Evolutionary conservation across 2,329 filamentous ascomycete genomes (phyloP), one percentile per base, ranked within the genome.

Genomic region (Mollisiaceae sp.): DNA sequence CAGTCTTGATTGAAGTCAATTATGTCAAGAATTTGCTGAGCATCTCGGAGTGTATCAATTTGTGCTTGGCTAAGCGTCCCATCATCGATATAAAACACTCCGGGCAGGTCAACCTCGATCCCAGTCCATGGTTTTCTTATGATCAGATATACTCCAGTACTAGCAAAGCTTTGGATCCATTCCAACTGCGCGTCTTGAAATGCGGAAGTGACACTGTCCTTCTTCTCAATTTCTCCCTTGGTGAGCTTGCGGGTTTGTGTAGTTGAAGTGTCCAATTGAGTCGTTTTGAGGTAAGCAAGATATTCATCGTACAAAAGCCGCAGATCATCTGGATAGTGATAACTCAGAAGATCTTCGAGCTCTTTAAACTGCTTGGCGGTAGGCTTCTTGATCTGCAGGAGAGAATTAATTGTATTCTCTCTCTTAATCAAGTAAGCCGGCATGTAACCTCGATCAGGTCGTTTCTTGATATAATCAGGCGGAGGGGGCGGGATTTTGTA

Each of bases 1-100:
- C 45, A n/a, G 0, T 18, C 4, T 43, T 35, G 14, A 36, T 41
- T 41, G 56, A 9, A 32, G 9, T 15, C 14, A 22, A 57, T 15
- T 4, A 24, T 36, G 22, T 55, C 18, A 45, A 68, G 56, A 4
- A 65, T 32, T 8, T 41, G 14, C 15, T 67, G 43, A 8, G 59
- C 63, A n/a, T 39, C 11, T n/a, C 27, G 15, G 15, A 64, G 41
- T 2, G 57, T 62, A 0, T 52, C 24, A 8, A 43, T 36, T 5
- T 59, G 65, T 9, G 36, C 32, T 5, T 39, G 5, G 15, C 41
- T 43, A 27, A 62, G 50, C 4, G 64, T 32, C 15, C 63, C 65
- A 64, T 67, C 63, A 8, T 60, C 57, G 32, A 69, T 47, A 36
- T 66, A 67, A 45, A 66, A 64, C 1, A 67, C 59, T 22, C 67